Conservation (phyloP, 805 yeast genomes). For the Kuraishia cidri region DNA sequence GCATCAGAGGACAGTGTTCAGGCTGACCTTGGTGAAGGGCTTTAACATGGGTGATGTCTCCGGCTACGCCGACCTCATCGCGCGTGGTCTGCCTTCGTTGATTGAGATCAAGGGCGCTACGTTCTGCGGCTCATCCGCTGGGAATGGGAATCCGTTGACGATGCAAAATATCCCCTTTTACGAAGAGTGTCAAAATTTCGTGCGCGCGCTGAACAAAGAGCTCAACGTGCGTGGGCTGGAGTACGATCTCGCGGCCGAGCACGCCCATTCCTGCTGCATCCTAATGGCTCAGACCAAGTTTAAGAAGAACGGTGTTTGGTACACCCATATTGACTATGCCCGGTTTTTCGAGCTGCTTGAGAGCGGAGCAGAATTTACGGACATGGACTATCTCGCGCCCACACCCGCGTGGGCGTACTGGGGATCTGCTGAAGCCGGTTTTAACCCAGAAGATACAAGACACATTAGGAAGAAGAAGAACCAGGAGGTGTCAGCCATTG, state of each 20-base stretch:
- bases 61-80: conserved; percentile 84
- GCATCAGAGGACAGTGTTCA: conserved; percentile 84
- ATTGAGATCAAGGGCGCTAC: conserved; percentile 94
- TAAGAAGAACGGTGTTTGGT: conserved; percentile 66
- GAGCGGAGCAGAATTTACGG: conserved; percentile 58
- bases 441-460: conserved; percentile 77
- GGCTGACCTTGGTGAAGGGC: conserved; percentile 86
- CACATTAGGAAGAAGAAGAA: conserved; percentile 57
- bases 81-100: conserved; percentile 73
- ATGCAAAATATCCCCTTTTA: conserved; percentile 95
- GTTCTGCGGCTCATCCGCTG: conserved; percentile 82
- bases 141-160: conserved; percentile 81
- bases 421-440: conserved; percentile 82
- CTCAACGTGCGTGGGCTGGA: conserved; percentile 56
- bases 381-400: conserved; percentile 69
- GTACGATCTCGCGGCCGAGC: conserved; percentile 89
- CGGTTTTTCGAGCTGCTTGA: conserved; percentile 61
- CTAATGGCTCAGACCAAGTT: conserved; percentile 72
- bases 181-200: conserved; percentile 80
- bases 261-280: conserved; percentile 91
- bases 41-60: conserved; percentile 76
- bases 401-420: conserved; percentile 91
- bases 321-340: conserved; percentile 81
- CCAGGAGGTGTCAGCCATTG: no score
- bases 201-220: conserved; percentile 50